Percentiles rank a stretch among this genome's conserved stretches.
Evolutionary conservation across 2,329 filamentous ascomycete genomes (phyloP).

Genomic region (Beauveria scarabaeidicola): DNA sequence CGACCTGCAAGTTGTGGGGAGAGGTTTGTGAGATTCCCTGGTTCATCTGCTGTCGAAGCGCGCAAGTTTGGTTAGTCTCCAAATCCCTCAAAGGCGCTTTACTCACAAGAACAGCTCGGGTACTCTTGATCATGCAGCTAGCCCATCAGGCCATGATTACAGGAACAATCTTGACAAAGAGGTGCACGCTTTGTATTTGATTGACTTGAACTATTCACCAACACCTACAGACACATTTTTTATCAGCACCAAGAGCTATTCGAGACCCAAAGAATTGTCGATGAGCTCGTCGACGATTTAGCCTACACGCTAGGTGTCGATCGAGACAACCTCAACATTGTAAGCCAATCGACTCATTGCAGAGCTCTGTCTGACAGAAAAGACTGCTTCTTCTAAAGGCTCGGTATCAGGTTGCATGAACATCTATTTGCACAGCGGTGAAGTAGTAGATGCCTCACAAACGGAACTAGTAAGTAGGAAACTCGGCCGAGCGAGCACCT

Average conservation of each 20-base stretch:
- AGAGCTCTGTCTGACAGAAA: conserved; percentile 11
- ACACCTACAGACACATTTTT: conserved; percentile 58
- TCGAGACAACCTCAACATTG: conserved; percentile 61
- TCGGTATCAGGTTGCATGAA: conserved; percentile 52
- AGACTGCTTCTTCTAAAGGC: conserved; percentile 69
- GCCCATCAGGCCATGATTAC: conserved; percentile 50
- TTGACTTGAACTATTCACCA: neutral
- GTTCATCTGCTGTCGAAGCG: conserved; percentile 36
- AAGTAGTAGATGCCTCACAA: conserved; percentile 23
- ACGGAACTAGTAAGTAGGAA: conserved; percentile 21
- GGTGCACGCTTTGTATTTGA: neutral
- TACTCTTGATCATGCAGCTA: conserved; percentile 51
- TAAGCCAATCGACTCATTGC: conserved; percentile 26
- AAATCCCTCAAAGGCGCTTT: neutral
- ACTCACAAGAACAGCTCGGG: conserved; percentile 33
- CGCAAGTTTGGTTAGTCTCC: conserved; percentile 41
- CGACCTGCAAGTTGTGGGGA: conserved; percentile 7
- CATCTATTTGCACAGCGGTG: conserved; percentile 37
- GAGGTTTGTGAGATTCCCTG: conserved; percentile 35
- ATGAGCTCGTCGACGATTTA: conserved; percentile 65
- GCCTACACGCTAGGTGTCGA: conserved; percentile 59
- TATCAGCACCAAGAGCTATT: conserved; percentile 71
- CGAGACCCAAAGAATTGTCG: conserved; percentile 57
- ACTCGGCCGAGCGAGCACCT: conserved; percentile 1
- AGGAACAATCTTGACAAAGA: conserved; percentile 51